phyloP scores from a whole-genome alignment of 2,329 filamentous ascomycete species.

The Pseudocercospora musae region DNA sequence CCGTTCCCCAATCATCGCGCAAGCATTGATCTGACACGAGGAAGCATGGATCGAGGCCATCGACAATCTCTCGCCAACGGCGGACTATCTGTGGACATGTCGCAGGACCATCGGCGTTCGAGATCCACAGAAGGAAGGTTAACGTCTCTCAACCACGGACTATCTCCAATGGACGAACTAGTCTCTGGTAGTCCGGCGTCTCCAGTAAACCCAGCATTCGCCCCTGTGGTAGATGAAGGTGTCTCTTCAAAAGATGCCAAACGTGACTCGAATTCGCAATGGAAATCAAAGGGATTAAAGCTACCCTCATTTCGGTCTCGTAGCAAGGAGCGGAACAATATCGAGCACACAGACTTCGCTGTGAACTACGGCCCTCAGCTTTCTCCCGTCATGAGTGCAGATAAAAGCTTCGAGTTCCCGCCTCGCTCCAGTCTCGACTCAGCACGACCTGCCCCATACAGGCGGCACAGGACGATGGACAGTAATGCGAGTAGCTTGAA shows the following conservation, averaged over 20 bases:
- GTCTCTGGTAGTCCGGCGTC: conserved; percentile 15
- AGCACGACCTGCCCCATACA: conserved; percentile 33
- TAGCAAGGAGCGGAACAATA: conserved; percentile 32
- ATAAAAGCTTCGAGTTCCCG: conserved; percentile 16
- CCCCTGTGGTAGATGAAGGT: conserved; percentile 29
- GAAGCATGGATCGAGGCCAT: not conserved
- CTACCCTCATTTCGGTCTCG: conserved; percentile 40
- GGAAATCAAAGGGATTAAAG: conserved; percentile 36
- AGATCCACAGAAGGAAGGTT: conserved; percentile 25
- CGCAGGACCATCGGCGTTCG: conserved; percentile 17
- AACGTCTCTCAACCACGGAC: conserved; percentile 12
- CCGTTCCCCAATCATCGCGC: conserved; percentile 20
- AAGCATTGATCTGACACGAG: conserved; percentile 6
- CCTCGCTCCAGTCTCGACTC: conserved; percentile 35
- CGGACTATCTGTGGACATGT: conserved; percentile 21
- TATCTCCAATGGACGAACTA: conserved; percentile 16
- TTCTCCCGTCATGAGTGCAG: conserved; percentile 18
- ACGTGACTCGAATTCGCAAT: conserved; percentile 26
- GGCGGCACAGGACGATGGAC: conserved; percentile 40
- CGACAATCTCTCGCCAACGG: conserved; percentile 18
- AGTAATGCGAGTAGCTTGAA: conserved; percentile 46
- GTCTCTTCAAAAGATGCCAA: conserved; percentile 23
- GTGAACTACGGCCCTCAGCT: conserved; percentile 8
- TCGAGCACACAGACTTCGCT: conserved; percentile 34
- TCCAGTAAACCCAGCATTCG: conserved; percentile 23